These are phyloP conservation scores for Rosa lucieae DNA, from an alignment of 306 rosid genomes.

Conservation along the genomic window DNA sequence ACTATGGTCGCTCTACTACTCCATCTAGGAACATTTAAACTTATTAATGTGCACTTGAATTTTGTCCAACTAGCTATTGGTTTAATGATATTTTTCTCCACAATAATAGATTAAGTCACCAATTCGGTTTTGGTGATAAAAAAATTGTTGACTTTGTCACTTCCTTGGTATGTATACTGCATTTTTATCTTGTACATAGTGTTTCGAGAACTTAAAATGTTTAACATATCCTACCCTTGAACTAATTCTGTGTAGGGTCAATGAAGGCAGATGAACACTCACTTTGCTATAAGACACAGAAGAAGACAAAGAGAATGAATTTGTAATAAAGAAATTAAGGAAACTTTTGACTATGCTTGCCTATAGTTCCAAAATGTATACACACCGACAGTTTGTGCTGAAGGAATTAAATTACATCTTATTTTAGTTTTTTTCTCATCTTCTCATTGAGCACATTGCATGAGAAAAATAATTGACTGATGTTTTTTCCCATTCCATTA, in stretches of 20 bases:
- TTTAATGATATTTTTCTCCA: neutral
- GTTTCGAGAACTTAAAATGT: neutral
- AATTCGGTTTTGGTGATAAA: neutral
- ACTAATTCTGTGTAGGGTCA: neutral
- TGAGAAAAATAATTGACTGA: neutral
- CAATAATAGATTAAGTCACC: neutral
- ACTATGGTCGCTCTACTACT: neutral
- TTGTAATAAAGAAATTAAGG: neutral
- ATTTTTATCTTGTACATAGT: neutral
- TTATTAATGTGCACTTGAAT: too few relatives aligned
- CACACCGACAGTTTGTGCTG: slow-evolving; percentile 9
- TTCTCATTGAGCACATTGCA: neutral
- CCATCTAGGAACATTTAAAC: neutral
- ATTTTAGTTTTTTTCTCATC: neutral
- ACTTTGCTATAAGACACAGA: neutral
- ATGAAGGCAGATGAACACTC: neutral
- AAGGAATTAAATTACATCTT: neutral
- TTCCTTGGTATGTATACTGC: neutral
- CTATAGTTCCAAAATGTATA: neutral
- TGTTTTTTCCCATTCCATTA: neutral
- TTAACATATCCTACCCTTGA: neutral
- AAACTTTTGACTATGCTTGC: neutral
- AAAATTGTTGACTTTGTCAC: neutral
- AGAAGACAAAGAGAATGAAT: neutral
- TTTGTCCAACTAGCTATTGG: neutral